Evolutionary conservation across 257 asterid species (phyloP).

Genomic region (Capsicum chinense): DNA sequence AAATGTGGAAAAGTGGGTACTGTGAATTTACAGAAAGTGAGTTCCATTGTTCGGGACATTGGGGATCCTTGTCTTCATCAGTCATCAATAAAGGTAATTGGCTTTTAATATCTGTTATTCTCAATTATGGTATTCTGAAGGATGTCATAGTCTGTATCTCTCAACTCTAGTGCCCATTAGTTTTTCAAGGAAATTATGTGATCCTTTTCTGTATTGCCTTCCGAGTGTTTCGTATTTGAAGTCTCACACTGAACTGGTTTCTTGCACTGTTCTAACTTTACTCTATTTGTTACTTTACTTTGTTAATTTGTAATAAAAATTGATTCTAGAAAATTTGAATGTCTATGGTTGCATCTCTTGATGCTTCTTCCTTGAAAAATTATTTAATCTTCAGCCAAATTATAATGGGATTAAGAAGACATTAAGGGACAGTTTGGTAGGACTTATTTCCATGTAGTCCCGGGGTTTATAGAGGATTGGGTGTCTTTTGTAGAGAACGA

Average conservation of each 20-base stretch:
- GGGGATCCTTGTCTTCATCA: constrained; percentile 97
- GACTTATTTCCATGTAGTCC: neutral
- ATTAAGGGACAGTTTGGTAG: neutral
- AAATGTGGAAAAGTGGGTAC: constrained; percentile 81
- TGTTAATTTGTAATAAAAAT: neutral
- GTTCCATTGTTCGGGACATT: constrained; percentile 88
- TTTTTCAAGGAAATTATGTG: constrained; percentile 23
- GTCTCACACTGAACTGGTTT: neutral
- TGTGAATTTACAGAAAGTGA: constrained; percentile 75
- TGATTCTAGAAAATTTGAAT: neutral
- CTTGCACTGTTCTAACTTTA: neutral
- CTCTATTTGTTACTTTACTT: constrained; percentile 12
- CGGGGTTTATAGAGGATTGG: too few relatives aligned
- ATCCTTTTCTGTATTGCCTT: neutral
- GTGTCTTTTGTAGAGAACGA: neutral
- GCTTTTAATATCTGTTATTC: constrained; percentile 41
- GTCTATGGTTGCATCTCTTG: neutral
- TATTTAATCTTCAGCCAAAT: neutral
- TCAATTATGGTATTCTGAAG: neutral
- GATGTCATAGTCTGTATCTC: neutral
- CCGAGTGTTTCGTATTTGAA: neutral
- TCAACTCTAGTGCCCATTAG: neutral
- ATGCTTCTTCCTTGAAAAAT: neutral
- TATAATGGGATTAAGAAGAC: neutral
- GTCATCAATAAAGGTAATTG: constrained; percentile 78